Evolutionary conservation across 352 stramenopile genomes (phyloP), one percentile per base, ranked within the genome.

Genomic region (Phytophthora megakarya): DNA sequence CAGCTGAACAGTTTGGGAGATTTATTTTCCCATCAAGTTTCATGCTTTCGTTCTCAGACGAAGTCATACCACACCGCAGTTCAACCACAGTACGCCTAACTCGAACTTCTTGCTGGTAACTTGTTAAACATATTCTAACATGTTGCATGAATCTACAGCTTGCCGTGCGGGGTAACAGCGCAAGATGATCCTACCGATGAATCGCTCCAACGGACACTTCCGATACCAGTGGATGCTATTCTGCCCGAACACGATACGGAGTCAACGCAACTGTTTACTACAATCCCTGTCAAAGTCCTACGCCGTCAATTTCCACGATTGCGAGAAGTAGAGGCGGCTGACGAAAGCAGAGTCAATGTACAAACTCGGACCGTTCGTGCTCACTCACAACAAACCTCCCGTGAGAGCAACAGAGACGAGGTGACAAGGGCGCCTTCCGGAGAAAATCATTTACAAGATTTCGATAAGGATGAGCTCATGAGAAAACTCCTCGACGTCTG

Each of bases 1-100:
- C 78, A 90, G 52, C 46, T 93, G n/a, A 93, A 81, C 53, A 78
- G 65, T 52, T 42, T 88, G 21, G 84, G 84, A 3, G 84, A 93
- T 46, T 38, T 93, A 3, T 88, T 80, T 50, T 85, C 74, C 5
- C 84, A 92, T 54, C 63, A 61, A 10, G 73, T 92, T 21, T 77
- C 81, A 23, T 75, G 70, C 39, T 49, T 51, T 16, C 72, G 63
- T 28, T 67, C 45, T 19, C 52, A 74, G 9, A 68, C 56, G 18
- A 78, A 74, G 37, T 57, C 63, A 8, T 87, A 89, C 35, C 50
- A 71, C 15, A 60, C 70, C 11, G 78, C 78, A 19, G 67, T 92
- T 43, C 84, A 90, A 45, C 40, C 67, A 2, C 71, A 82, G 84
- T 92, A 81, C 61, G 83, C 80, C 26, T n/a, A 47, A 22, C 13